Evolutionary conservation across 2,329 filamentous ascomycete genomes (phyloP), one percentile per base, ranked within the genome.

Genomic region (Nemania sp.): DNA sequence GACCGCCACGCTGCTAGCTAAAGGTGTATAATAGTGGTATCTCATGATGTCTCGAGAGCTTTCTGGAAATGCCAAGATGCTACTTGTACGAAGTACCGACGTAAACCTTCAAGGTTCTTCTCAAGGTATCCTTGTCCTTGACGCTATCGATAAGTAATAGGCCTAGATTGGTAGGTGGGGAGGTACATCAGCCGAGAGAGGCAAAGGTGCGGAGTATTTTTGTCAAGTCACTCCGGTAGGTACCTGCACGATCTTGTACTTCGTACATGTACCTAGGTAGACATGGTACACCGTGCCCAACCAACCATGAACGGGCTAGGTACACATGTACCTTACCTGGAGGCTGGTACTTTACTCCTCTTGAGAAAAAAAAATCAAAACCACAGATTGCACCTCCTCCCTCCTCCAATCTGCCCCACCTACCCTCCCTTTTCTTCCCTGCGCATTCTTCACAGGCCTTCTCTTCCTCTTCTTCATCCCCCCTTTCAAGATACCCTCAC

Each of bases 401-500:
- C 55, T 67, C 65, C 63, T 59, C 64, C 57, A 55, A 45, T 60
- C 53, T 68, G 68, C 70, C 69, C 69, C 68, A 70, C 69, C 70
- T 71, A 68, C 68, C 67, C 67, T 67, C 69, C 61, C 54, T 54
- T 61, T 66, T 62, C 60, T 59, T 60, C 50, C 52, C 25, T 52
- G 60, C 56, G 59, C 57, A 42, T 65, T 63, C 65, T 63, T 68
- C 66, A 66, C 60, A 62, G 64, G 59, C 66, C 64, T 68, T 71
- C 63, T 61, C 63, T 68, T 71, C 62, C 62, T 65, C 55, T 32
- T 66, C 55, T 57, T 39, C 65, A 53, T 56, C 63, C 54, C 21
- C 58, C 59, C 64, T 66, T 59, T 60, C 57, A 69, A 72, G 71
- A 73, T 72, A 72, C 71, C 70, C 69, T 57, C 59, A 54, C 62